A percentile compares a stretch with the other conserved stretches of the same genome.
phyloP scores from a whole-genome alignment of 2,329 filamentous ascomycete genomes.

The Pseudonectria buxi region DNA sequence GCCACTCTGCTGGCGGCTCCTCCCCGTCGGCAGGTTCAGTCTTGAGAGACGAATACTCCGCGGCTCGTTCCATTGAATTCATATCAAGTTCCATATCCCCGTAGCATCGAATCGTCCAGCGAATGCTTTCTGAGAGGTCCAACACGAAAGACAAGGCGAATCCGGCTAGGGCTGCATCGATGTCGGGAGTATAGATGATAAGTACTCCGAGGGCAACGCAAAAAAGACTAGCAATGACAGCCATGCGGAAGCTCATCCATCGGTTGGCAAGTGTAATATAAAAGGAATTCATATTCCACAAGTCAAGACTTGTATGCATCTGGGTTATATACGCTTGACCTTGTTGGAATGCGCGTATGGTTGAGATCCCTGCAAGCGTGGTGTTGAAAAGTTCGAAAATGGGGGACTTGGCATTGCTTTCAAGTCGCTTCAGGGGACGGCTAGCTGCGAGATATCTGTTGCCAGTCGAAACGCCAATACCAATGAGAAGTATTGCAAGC shows the following conservation, averaged over 20 bases:
- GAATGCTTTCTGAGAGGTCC: conserved; percentile 57
- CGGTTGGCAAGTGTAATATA: conserved; percentile 67
- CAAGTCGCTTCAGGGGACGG: conserved; percentile 68
- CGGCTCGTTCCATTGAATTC: conserved; percentile 69
- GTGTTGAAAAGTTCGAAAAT: conserved; percentile 76
- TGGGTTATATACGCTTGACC: conserved; percentile 56
- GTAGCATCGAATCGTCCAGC: conserved; percentile 62
- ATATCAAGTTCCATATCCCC: conserved; percentile 69
- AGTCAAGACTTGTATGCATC: conserved; percentile 65
- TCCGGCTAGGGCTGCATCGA: conserved; percentile 65
- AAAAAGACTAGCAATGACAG: conserved; percentile 62
- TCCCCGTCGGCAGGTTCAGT: conserved; percentile 59
- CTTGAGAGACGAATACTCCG: conserved; percentile 65
- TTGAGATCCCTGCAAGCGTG: conserved; percentile 65
- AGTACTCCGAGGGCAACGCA: conserved; percentile 57
- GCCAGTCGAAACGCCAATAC: conserved; percentile 52
- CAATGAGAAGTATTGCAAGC: conserved; percentile 51
- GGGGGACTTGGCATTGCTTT: conserved; percentile 70
- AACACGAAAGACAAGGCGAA: conserved; percentile 70
- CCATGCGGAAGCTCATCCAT: conserved; percentile 71
- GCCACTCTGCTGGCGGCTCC: conserved; percentile 65
- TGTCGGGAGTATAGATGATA: conserved; percentile 53
- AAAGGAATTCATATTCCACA: conserved; percentile 58
- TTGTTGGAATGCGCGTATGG: conserved; percentile 71
- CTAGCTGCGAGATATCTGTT: conserved; percentile 61